Evolutionary conservation across 202 grass and related monocot genomes (phyloP).

Genomic region (Saccharum hybrid): DNA sequence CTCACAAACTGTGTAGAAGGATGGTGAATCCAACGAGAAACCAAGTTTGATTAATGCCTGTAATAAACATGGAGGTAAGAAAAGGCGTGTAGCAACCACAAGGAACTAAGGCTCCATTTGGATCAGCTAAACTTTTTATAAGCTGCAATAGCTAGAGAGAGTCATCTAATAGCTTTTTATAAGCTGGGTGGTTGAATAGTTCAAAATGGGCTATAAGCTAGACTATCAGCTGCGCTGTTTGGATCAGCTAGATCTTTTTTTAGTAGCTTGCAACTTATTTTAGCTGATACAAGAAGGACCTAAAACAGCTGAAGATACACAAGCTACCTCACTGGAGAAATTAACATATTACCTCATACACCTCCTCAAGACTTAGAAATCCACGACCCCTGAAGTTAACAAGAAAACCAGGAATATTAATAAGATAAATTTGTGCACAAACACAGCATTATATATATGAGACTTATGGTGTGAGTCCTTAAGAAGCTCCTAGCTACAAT

Average conservation of each 20-base stretch:
- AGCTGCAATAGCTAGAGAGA: not conserved
- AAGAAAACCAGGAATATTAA: constrained; percentile 34
- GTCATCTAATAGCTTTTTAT: not conserved
- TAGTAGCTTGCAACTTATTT: not conserved
- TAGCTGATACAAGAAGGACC: constrained; percentile 8
- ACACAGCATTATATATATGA: not conserved
- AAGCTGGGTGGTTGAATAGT: not conserved
- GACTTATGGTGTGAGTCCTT: not conserved
- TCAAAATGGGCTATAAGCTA: not conserved
- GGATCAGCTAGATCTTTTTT: not conserved
- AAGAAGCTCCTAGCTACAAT: constrained; percentile 10
- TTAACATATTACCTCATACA: constrained; percentile 58
- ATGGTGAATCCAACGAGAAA: constrained; percentile 74
- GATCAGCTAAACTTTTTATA: too few species aligned
- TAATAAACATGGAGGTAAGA: constrained; percentile 19
- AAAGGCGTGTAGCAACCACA: not conserved
- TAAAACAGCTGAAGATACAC: not conserved
- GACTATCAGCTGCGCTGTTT: not conserved
- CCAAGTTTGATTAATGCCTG: constrained; percentile 71
- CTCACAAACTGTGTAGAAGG: constrained; percentile 87
- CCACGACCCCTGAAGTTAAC: constrained; percentile 60
- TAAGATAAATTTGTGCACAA: not conserved
- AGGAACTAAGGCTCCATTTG: not conserved
- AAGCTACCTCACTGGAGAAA: not conserved
- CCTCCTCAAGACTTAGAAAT: constrained; percentile 82